Evolutionary conservation across 805 yeast genomes (phyloP).

Genomic region (Saturnispora quitensis): DNA sequence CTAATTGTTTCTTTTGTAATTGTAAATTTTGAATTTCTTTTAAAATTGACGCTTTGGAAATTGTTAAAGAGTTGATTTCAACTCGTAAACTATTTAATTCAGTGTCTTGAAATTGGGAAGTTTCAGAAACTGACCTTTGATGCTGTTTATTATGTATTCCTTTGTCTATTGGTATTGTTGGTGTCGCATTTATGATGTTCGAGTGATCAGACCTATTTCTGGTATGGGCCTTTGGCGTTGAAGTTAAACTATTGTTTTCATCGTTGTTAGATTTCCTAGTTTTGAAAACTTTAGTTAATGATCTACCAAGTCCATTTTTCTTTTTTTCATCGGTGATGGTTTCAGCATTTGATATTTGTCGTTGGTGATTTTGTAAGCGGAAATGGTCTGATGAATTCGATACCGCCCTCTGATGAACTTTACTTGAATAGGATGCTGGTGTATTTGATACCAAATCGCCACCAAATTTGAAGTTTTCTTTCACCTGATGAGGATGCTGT

Average conservation of each 20-base stretch:
- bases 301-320: constrained; percentile 16
- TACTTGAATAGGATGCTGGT: neutral
- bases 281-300: constrained; percentile 20
- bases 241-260: neutral
- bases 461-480: constrained; percentile 3
- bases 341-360: constrained; percentile 32
- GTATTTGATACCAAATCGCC: neutral
- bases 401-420: neutral
- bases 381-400: neutral
- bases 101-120: constrained; percentile 32
- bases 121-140: constrained; percentile 36
- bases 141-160: constrained; percentile 28
- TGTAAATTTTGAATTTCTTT: constrained; percentile 46
- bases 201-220: constrained; percentile 26
- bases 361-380: constrained; percentile 2
- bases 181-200: constrained; percentile 29
- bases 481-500: neutral
- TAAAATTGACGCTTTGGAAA: constrained; percentile 34
- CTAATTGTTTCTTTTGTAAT: constrained; percentile 37
- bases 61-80: constrained; percentile 33
- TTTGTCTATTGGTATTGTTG: constrained; percentile 32
- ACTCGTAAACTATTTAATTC: constrained; percentile 30
- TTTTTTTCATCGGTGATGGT: constrained; percentile 33
- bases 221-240: constrained; percentile 10
- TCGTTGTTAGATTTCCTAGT: constrained; percentile 23